These are phyloP conservation scores for Yamadazyma sp. DNA, from an alignment of 805 yeast genomes.

Conservation along the genomic window DNA sequence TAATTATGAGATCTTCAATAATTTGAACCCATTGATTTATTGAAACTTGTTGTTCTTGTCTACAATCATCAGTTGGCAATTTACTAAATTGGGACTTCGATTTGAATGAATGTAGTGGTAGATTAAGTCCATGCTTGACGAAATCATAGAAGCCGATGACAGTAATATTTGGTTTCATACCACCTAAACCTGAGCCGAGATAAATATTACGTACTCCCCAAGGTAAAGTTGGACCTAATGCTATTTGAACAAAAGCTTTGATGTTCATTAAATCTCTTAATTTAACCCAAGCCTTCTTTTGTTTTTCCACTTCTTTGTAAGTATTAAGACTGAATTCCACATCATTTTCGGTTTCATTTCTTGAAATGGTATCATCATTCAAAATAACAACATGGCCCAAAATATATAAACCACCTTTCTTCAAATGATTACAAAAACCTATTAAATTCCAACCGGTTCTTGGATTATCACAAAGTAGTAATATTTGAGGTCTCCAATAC, in stretches of 20 bases:
- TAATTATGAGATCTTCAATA: slow-evolving; percentile 81
- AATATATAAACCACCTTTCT: slow-evolving; percentile 91
- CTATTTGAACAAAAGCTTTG: slow-evolving; percentile 93
- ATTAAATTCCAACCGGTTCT: slow-evolving; percentile 89
- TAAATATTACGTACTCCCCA: slow-evolving; percentile 96
- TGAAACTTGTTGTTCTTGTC: slow-evolving; percentile 65
- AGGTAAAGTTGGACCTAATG: slow-evolving; percentile 78
- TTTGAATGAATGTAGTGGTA: slow-evolving; percentile 21
- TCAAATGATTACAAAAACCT: slow-evolving; percentile 88
- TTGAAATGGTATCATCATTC: slow-evolving; percentile 30
- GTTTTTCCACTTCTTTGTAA: slow-evolving; percentile 65
- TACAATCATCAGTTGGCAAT: slow-evolving; percentile 77
- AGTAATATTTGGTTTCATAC: slow-evolving; percentile 95
- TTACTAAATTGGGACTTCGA: slow-evolving; percentile 18
- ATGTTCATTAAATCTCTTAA: slow-evolving; percentile 73
- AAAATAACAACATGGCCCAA: slow-evolving; percentile 87
- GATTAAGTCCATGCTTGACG: slow-evolving; percentile 34
- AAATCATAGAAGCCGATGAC: slow-evolving; percentile 86
- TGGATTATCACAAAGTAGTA: slow-evolving; percentile 87
- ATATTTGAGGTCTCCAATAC: slow-evolving; percentile 96
- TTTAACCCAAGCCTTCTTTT: slow-evolving; percentile 78
- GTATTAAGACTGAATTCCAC: slow-evolving; percentile 38
- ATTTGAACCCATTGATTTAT: slow-evolving; percentile 88
- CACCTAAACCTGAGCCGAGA: slow-evolving; percentile 95
- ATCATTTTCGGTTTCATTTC: slow-evolving; percentile 43